Evolutionary conservation across 176 grass and related monocot species (phyloP).

Genomic region (Aegilops bicornis): DNA sequence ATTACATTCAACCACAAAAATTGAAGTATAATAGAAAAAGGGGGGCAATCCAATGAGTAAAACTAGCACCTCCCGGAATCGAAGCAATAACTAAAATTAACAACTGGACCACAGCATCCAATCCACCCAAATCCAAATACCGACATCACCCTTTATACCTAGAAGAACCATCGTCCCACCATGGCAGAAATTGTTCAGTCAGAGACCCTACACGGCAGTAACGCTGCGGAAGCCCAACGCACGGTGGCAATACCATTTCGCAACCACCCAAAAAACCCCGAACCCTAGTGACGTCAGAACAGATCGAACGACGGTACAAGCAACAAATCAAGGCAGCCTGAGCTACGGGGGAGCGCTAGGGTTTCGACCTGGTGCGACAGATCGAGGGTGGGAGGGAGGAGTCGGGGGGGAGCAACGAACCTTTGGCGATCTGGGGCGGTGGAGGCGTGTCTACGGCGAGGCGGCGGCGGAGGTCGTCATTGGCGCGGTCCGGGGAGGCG

Average conservation of each 20-base stretch:
- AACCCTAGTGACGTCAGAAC: neutral
- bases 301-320: neutral
- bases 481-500: conserved; percentile 57
- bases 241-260: neutral
- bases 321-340: neutral
- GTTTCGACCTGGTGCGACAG: conserved; percentile 5
- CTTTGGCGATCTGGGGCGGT: conserved; percentile 63
- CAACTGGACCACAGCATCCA: conserved; percentile 15
- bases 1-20: neutral
- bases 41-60: neutral
- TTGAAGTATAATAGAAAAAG: neutral
- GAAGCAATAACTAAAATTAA: neutral
- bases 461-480: conserved; percentile 53
- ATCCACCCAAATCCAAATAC: conserved; percentile 11
- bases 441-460: conserved; percentile 66
- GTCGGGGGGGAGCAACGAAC: conserved; percentile 22
- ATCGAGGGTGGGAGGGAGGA: conserved; percentile 26
- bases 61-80: conserved; percentile 1
- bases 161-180: neutral
- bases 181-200: neutral
- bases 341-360: conserved; percentile 18
- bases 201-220: neutral
- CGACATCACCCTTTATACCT: neutral
- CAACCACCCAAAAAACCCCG: neutral
- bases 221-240: conserved; percentile 6